Evolutionary conservation across 2,329 filamentous ascomycete genomes (phyloP), one percentile per base, ranked within the genome.

Genomic region (Penicillium sp.): DNA sequence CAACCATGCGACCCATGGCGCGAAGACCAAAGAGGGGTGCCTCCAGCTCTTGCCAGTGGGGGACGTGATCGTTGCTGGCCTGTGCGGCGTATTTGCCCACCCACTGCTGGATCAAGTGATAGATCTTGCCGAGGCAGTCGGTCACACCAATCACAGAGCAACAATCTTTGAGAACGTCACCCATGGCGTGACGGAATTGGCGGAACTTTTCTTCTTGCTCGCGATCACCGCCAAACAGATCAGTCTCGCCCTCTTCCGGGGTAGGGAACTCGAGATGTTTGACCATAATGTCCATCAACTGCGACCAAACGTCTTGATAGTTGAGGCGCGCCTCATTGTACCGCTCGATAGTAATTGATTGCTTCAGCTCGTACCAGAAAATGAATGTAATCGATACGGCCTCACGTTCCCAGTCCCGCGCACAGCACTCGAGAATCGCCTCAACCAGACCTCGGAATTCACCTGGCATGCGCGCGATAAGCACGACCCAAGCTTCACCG

Each of bases 351-450:
- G 93, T 93, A 52, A 99, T 83, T 75, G 96, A 97, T 75, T 97
- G 93, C 82, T 99, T 99, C 51, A 99, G 84, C 74, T 99, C 95
- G 75, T 96, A 98, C 95, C 95, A 99, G 80, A 99, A 98, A 68
- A 87, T 88, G 78, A 99, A 99, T 0, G 96, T 99, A 71, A 95
- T 88, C 57, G 92, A 91, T 65, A 99, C 93, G 4, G 93, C 92
- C 67, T 99, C 95, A 63, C 90, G 87, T 57, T 97, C 94, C 74
- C 88, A 88, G 76, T 99, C 95, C 67, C 90, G 86, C 11, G 90
- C 87, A 62, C 92, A 93, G 72, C 93, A 97, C 79, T 98, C 93
- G n/a, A 98, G 84, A 16, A 99, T 88, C 6, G 90, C 88, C 71
- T 97, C 93, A 11, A 99, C 94, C 5, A 99, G 83, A 11, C 87